These are phyloP conservation scores for Adenanthera pavonina DNA, from an alignment of 306 rosid genomes.

Conservation along the genomic window DNA sequence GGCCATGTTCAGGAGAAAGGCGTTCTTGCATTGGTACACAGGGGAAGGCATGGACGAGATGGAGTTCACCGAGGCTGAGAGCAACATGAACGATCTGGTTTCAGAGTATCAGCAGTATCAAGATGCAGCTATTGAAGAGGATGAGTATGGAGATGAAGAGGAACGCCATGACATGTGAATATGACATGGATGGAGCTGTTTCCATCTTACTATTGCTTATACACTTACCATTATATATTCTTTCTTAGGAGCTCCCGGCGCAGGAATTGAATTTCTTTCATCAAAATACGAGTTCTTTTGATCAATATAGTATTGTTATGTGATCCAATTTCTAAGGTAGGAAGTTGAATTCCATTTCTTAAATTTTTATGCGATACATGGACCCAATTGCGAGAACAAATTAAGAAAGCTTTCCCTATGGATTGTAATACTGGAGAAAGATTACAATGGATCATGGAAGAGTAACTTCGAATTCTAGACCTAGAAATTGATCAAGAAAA, in stretches of 20 bases:
- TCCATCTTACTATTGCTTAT: neutral
- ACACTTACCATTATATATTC: neutral
- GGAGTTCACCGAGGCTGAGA: slow-evolving; percentile 80
- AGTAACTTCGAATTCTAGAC: neutral
- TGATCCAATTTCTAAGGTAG: neutral
- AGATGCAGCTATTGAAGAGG: slow-evolving; percentile 72
- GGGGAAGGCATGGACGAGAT: slow-evolving; percentile 84
- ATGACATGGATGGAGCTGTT: slow-evolving; percentile 1
- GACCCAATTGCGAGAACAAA: neutral
- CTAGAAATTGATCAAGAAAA: neutral
- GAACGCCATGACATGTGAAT: slow-evolving; percentile 49
- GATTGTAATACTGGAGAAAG: no score
- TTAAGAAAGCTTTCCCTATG: neutral
- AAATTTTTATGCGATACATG: neutral
- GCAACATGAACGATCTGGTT: slow-evolving; percentile 76
- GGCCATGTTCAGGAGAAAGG: slow-evolving; percentile 79
- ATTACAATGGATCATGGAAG: no score
- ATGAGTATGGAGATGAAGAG: slow-evolving; percentile 59
- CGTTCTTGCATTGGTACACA: slow-evolving; percentile 79
- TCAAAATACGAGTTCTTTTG: neutral
- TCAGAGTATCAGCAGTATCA: slow-evolving; percentile 78
- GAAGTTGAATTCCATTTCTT: neutral
- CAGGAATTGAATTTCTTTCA: neutral
- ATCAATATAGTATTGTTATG: neutral
- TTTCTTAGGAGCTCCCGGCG: neutral